phyloP scores from a whole-genome alignment of 495 filamentous ascomycete genomes.

The Neurospora hispaniola region DNA sequence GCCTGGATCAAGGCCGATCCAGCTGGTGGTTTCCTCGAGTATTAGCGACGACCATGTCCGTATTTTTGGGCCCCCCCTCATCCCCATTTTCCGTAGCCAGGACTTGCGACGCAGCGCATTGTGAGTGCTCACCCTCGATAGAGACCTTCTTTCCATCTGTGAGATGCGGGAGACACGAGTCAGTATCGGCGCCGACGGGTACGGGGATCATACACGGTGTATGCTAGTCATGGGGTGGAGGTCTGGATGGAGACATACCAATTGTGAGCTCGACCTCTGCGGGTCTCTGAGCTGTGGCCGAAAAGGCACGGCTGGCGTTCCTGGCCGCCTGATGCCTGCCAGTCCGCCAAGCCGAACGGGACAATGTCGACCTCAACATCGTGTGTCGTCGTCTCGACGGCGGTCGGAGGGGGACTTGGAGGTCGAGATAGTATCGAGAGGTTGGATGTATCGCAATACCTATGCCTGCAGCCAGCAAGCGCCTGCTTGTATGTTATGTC shows the following conservation, averaged over 20 bases:
- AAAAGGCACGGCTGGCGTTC: conserved; percentile 56
- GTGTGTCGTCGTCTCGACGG: conserved; percentile 43
- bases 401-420: conserved; percentile 23
- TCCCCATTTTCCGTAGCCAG: not conserved
- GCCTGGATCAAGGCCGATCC: conserved; percentile 96
- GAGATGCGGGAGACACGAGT: conserved; percentile 10
- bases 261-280: conserved; percentile 94
- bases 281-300: conserved; percentile 55
- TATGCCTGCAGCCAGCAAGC: not conserved
- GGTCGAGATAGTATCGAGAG: conserved; percentile 10
- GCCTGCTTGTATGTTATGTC: not conserved
- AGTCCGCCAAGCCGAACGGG: conserved; percentile 76
- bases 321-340: conserved; percentile 53
- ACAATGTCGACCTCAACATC: conserved; percentile 82
- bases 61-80: not conserved
- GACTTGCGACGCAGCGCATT: not conserved
- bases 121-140: conserved; percentile 62
- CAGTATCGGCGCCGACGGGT: conserved; percentile 16
- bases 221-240: not conserved
- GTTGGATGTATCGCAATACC: not conserved
- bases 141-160: conserved; percentile 93
- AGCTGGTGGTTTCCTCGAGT: conserved; percentile 33
- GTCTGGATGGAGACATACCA: conserved; percentile 44
- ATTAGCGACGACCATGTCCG: conserved; percentile 9
- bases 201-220: not conserved